phyloP scores from a whole-genome alignment of 2,329 filamentous ascomycete species.

The Exophiala aquamarina region DNA sequence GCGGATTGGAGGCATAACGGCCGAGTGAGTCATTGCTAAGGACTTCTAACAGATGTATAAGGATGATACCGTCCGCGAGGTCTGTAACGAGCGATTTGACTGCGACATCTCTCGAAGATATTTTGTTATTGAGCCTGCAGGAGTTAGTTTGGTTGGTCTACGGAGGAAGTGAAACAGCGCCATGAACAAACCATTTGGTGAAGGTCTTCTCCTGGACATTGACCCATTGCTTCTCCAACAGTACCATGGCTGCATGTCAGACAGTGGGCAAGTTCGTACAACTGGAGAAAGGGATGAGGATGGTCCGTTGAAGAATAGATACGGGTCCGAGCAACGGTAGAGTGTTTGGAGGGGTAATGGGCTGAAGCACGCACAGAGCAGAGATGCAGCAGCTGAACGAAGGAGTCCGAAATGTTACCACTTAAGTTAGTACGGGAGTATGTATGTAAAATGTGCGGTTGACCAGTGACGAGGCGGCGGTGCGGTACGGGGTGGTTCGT shows the following conservation, averaged over 20 bases:
- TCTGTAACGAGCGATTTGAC: slow-evolving; percentile 87
- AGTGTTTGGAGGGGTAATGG: no score
- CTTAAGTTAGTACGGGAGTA: no score
- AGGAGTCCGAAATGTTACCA: no score
- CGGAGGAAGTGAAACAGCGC: slow-evolving; percentile 3
- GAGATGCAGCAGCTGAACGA: no score
- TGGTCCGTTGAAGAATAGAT: no score
- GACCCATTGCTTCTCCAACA: slow-evolving; percentile 63
- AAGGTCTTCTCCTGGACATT: slow-evolving; percentile 97
- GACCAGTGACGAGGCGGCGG: no score
- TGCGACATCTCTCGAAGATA: slow-evolving; percentile 72
- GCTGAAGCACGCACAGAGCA: no score
- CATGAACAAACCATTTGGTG: slow-evolving; percentile 76
- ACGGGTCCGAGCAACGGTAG: no score
- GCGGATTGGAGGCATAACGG: slow-evolving; percentile 93
- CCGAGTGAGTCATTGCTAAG: slow-evolving; percentile 92
- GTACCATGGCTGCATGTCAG: slow-evolving; percentile 40
- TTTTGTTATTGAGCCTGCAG: slow-evolving; percentile 88
- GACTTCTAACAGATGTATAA: slow-evolving; percentile 96
- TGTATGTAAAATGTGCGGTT: no score
- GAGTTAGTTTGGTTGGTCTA: slow-evolving; percentile 16
- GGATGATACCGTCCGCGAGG: slow-evolving; percentile 88
- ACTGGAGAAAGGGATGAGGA: neutral
- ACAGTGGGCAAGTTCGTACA: no score
- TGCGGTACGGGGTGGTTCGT: no score